Conservation (phyloP, 2,329 filamentous ascomycete species). For the Trichoderma sp. region DNA sequence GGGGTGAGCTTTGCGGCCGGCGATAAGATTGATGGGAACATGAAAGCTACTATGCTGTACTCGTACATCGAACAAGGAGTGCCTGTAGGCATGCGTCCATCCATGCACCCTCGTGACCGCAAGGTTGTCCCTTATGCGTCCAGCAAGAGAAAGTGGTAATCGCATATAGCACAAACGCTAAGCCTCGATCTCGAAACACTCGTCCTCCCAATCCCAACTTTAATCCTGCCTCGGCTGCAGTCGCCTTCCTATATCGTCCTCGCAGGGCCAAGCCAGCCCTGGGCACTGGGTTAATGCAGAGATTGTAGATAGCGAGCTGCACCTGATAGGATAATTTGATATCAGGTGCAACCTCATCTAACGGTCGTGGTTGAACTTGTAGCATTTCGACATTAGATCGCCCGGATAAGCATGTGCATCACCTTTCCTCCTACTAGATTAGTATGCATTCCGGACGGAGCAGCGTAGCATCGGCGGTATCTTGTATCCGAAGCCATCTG, state of each 20-base stretch:
- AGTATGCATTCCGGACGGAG: not conserved
- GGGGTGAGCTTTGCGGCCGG: not conserved
- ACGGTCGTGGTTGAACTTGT: not conserved
- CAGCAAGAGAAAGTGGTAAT: conserved; percentile 20
- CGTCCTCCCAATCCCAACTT: not conserved
- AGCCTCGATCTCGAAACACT: conserved; percentile 1
- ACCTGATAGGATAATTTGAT: not conserved
- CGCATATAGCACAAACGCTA: conserved; percentile 3
- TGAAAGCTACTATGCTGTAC: not conserved
- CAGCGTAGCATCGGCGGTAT: not conserved
- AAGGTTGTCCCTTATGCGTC: not conserved
- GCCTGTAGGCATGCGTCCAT: not conserved
- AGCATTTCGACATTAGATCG: not conserved
- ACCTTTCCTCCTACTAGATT: conserved; percentile 1
- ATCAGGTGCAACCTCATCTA: not conserved
- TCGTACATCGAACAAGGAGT: not conserved
- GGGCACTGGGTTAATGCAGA: not conserved
- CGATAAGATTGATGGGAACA: not conserved
- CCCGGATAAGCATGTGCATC: not conserved
- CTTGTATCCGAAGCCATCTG: not conserved
- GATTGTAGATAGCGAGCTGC: not conserved
- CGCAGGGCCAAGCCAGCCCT: not conserved
- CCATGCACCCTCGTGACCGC: not conserved
- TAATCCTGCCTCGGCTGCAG: not conserved
- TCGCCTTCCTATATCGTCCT: conserved; percentile 11